phyloP scores from a whole-genome alignment of 2,329 filamentous ascomycete genomes.

The Diaporthe sp. region DNA sequence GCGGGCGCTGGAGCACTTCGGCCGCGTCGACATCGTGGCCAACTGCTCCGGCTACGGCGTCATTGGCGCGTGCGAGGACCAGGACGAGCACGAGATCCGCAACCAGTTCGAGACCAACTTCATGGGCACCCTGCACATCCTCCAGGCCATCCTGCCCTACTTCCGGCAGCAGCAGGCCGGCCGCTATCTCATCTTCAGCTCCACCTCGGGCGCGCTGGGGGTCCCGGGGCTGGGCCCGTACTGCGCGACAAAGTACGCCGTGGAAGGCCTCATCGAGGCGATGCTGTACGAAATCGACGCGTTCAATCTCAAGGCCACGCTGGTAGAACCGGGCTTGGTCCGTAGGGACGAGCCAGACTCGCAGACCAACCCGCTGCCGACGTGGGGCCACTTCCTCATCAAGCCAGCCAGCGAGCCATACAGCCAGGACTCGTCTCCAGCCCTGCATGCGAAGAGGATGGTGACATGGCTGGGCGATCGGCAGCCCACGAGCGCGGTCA shows the following conservation, averaged over 20 bases:
- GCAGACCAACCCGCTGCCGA: constrained; percentile 71
- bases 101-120: constrained; percentile 99
- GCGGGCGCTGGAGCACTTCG: constrained; percentile 79
- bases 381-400: constrained; percentile 93
- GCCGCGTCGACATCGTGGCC: constrained; percentile 87
- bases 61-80: constrained; percentile 95
- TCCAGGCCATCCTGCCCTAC: constrained; percentile 89
- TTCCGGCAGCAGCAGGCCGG: constrained; percentile 83
- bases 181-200: constrained; percentile 94
- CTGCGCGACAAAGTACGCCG: constrained; percentile 96
- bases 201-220: constrained; percentile 90
- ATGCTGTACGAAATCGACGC: constrained; percentile 95
- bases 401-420: constrained; percentile 89
- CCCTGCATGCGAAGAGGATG: constrained; percentile 90
- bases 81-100: constrained; percentile 93
- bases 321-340: constrained; percentile 92
- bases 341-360: constrained; percentile 83
- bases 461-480: constrained; percentile 94
- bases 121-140: constrained; percentile 93
- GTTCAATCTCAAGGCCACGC: constrained; percentile 93
- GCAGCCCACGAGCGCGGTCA: constrained; percentile 92
- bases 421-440: constrained; percentile 80
- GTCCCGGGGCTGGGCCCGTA: constrained; percentile 94
- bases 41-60: constrained; percentile 97
- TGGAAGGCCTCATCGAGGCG: constrained; percentile 94